Evolutionary conservation across 768 basidiomycete species (phyloP), one percentile per base, ranked within the genome.

Genomic region (Candolleomyces eurysporus): DNA sequence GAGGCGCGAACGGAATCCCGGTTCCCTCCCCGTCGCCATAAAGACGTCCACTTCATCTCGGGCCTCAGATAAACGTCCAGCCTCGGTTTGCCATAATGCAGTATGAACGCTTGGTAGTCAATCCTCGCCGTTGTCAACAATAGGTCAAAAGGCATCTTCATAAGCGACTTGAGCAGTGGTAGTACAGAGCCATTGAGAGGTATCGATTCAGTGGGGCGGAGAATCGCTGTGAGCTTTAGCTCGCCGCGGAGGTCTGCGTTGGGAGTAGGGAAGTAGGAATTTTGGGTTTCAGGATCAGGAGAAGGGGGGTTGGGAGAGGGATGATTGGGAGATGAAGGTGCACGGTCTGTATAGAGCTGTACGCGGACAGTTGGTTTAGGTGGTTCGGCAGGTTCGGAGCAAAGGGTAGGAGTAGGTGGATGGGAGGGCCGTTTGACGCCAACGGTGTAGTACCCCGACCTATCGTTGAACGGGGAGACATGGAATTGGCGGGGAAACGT

Each of bases 391-490:
- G 69, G 10, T 57, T 63, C n/a, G 52, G 32, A 13, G 50, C 46
- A 32, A 7, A 48, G n/a, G 53, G 68, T 5, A 36, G 30, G 30
- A 22, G 63, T 31, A 48, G 64, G 59, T 11, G 79, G 63, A 54
- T 75, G 73, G 48, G 73, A 71, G 4, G 88, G 88, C 11, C 75
- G 67, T 60, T 75, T 75, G 21, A 91, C 67, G 48, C 85, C 79
- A 16, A 89, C 76, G 3, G 74, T 81, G 73, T 90, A 91, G 68
- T 77, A 87, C 0, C 89, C 88, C 22, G 80, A 76, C 4, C 88
- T 80, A 65, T 89, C 86, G 68, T 90, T 91, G 78, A 90, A 90
- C 0, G 90, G 88, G 0, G 88, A 91, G 50, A 91, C 89, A 65
- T 91, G 88, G 68, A 91, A 91, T 63, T 82, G 78, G 26, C 88